Evolutionary conservation across 2,329 filamentous ascomycete species (phyloP).

Genomic region (Corynespora cassiicola): DNA sequence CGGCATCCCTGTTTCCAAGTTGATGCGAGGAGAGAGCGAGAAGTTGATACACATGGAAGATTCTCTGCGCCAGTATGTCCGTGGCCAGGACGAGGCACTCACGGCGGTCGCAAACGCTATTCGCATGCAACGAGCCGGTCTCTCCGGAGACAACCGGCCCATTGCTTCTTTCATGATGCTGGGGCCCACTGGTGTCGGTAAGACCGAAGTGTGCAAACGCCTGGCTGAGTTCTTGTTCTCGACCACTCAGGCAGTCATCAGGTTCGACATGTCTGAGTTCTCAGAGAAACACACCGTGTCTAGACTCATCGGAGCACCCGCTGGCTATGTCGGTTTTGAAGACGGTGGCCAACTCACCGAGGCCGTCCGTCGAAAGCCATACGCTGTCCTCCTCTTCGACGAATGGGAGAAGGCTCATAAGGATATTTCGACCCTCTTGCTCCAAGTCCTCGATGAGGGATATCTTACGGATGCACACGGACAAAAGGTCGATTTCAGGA

Average conservation of each 20-base stretch:
- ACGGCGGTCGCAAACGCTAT: conserved; percentile 92
- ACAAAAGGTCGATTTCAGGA: conserved; percentile 95
- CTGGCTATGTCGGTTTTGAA: conserved; percentile 95
- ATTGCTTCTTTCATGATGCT: conserved; percentile 97
- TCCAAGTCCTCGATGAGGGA: conserved; percentile 95
- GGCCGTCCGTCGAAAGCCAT: conserved; percentile 91
- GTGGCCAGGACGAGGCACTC: conserved; percentile 93
- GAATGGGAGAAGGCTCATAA: conserved; percentile 98
- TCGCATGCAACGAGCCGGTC: conserved; percentile 87
- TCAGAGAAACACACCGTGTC: conserved; percentile 97
- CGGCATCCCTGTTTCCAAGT: conserved; percentile 89
- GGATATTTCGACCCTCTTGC: conserved; percentile 87
- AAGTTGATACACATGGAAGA: conserved; percentile 97
- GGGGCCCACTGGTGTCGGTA: conserved; percentile 94
- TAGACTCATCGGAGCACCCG: conserved; percentile 87
- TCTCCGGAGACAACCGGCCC: conserved; percentile 90
- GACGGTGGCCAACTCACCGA: conserved; percentile 96
- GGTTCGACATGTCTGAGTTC: conserved; percentile 98
- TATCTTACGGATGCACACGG: conserved; percentile 95
- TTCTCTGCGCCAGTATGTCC: conserved; percentile 79
- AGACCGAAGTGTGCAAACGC: conserved; percentile 97
- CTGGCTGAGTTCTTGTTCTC: conserved; percentile 93
- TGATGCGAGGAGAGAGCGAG: conserved; percentile 92
- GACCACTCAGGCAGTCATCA: conserved; percentile 85
- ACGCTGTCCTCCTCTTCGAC: conserved; percentile 92